Percentiles rank a stretch among this genome's conserved stretches.
Conservation (phyloP, 805 yeast genomes). For the Yarrowia divulgata region DNA sequence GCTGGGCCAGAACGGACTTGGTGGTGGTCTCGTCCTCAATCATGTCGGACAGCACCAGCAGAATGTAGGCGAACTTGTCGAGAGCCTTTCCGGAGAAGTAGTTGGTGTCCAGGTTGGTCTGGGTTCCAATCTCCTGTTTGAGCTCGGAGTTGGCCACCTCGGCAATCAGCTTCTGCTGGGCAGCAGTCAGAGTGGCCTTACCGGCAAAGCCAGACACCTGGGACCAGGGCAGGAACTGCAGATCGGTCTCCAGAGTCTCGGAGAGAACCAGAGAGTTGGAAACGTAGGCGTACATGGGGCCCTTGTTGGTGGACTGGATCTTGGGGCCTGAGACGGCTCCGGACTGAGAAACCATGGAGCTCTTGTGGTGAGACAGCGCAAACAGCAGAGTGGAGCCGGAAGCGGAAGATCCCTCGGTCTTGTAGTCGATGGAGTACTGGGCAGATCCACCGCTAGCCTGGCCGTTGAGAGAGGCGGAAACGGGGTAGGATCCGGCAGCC, state of each 20-base stretch:
- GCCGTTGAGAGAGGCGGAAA: conserved; percentile 59
- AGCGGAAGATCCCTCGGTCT: conserved; percentile 59
- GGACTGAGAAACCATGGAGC: conserved; percentile 41
- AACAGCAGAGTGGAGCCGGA: conserved; percentile 57
- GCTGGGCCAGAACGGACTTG: conserved; percentile 57
- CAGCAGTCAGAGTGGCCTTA: conserved; percentile 48
- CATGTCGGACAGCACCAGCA: conserved; percentile 57
- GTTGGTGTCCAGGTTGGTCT: conserved; percentile 81
- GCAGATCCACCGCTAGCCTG: conserved; percentile 58
- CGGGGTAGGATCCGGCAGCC: conserved; percentile 73
- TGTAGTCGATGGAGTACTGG: conserved; percentile 58
- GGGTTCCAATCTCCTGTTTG: conserved; percentile 60
- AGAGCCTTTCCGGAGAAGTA: conserved; percentile 87
- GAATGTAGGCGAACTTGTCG: conserved; percentile 88
- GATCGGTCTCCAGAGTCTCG: conserved; percentile 53
- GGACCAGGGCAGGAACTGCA: conserved; percentile 71
- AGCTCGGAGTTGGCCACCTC: conserved; percentile 62
- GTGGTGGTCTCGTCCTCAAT: conserved; percentile 57
- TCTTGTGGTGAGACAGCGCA: conserved; percentile 72
- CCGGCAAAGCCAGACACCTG: conserved; percentile 42
- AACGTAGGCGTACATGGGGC: conserved; percentile 52
- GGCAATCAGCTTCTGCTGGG: conserved; percentile 54
- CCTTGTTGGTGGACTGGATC: conserved; percentile 56
- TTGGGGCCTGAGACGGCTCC: conserved; percentile 43
- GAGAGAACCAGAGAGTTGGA: conserved; percentile 49